phyloP scores from a whole-genome alignment of 2,329 filamentous ascomycete genomes.

The Aquanectria penicillioides region DNA sequence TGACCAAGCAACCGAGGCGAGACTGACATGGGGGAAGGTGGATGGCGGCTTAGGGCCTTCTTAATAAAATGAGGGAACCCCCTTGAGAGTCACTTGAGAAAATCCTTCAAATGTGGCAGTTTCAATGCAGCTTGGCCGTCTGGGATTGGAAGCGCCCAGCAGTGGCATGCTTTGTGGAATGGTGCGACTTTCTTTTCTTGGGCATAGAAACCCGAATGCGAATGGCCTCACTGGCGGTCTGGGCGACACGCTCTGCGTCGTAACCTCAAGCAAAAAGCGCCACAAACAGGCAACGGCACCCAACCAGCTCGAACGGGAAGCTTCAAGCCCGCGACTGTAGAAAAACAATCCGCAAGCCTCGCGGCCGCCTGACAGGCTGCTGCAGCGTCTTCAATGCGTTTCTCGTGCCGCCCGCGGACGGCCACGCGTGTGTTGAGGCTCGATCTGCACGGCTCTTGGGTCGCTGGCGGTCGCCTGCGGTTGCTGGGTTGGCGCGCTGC shows the following conservation, averaged over 20 bases:
- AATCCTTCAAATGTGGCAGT: not conserved
- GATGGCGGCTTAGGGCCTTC: slow-evolving; percentile 10
- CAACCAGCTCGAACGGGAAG: slow-evolving; percentile 22
- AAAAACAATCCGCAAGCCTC: slow-evolving; percentile 4
- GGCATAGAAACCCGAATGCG: not conserved
- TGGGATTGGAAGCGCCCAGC: slow-evolving; percentile 6
- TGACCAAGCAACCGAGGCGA: slow-evolving; percentile 40
- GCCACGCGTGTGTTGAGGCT: slow-evolving; percentile 21
- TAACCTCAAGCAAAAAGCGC: slow-evolving; percentile 13
- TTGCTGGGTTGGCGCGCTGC: slow-evolving; percentile 23
- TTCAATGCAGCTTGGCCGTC: not conserved
- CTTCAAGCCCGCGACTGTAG: slow-evolving; percentile 4
- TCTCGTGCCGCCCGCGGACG: slow-evolving; percentile 21
- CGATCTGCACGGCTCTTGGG: not conserved
- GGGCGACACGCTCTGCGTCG: slow-evolving; percentile 14
- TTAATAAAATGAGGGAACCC: slow-evolving; percentile 13
- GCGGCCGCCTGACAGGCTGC: not conserved
- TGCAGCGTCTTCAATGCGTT: slow-evolving; percentile 14
- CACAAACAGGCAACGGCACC: not conserved
- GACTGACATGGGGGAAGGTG: slow-evolving; percentile 28
- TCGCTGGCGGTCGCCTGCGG: no score
- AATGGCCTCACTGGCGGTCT: slow-evolving; percentile 17
- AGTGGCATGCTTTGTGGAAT: slow-evolving; percentile 9
- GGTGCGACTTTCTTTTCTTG: not conserved
- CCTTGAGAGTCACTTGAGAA: not conserved